phyloP scores from a whole-genome alignment of 2,329 filamentous ascomycete genomes.

The Thielaviopsis euricoi region DNA sequence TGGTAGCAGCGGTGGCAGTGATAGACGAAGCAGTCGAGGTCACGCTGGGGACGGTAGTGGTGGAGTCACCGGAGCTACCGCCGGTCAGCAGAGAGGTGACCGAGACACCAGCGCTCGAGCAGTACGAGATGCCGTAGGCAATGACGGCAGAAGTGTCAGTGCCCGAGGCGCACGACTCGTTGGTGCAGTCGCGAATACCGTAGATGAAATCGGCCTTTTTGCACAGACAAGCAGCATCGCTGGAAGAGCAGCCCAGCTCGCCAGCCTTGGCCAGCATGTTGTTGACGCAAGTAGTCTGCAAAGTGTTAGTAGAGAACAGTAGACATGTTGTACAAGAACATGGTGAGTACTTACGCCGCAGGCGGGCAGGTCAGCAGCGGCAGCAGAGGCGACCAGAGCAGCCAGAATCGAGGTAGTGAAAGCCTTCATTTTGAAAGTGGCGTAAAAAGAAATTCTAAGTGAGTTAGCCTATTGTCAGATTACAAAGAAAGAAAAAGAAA shows the following conservation, averaged over 20 bases:
- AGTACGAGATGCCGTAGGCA: constrained; percentile 23
- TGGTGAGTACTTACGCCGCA: constrained; percentile 34
- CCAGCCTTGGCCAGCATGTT: constrained; percentile 32
- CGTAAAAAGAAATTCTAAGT: too few relatives aligned
- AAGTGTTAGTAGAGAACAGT: background rate
- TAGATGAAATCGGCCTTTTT: constrained; percentile 28
- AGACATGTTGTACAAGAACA: background rate
- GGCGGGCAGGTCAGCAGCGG: constrained; percentile 24
- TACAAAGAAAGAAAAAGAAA: too few relatives aligned
- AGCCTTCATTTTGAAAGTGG: constrained; percentile 32
- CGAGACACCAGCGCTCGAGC: constrained; percentile 15
- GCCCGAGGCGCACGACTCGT: constrained; percentile 22
- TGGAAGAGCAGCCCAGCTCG: constrained; percentile 28
- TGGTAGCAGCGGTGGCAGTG: too few relatives aligned
- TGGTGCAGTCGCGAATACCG: constrained; percentile 35
- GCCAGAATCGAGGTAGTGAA: constrained; percentile 27
- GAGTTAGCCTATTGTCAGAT: too few relatives aligned
- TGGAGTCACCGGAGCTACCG: background rate
- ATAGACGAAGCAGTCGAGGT: constrained; percentile 11
- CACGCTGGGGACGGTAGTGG: constrained; percentile 13
- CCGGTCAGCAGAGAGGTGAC: background rate
- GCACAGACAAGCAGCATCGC: constrained; percentile 31
- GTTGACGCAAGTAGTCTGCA: constrained; percentile 30
- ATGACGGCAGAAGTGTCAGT: constrained; percentile 23
- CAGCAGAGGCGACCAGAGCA: constrained; percentile 22